Conservation (phyloP, 2,329 filamentous ascomycete genomes). For the Exophiala viscosa region DNA sequence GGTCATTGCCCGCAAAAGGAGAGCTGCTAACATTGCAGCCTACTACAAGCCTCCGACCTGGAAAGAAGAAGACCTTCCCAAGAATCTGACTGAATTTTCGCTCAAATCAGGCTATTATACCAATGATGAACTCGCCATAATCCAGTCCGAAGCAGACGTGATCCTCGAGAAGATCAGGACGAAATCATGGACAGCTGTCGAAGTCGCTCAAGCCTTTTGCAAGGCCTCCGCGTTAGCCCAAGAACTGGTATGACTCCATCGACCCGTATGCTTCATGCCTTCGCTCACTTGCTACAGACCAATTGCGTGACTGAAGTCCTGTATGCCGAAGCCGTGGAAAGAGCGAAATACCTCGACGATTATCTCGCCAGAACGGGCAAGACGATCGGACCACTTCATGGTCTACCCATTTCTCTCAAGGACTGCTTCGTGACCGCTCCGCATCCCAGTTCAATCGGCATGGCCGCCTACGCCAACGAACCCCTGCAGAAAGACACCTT, state of each 20-base stretch:
- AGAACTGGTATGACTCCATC: constrained; percentile 33
- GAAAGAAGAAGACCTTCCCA: constrained; percentile 24
- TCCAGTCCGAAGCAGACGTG: constrained; percentile 35
- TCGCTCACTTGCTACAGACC: constrained; percentile 39
- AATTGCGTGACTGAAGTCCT: constrained; percentile 60
- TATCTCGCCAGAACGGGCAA: constrained; percentile 45
- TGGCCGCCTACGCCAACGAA: constrained; percentile 36
- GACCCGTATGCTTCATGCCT: constrained; percentile 31
- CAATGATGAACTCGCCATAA: constrained; percentile 49
- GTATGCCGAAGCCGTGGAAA: constrained; percentile 51
- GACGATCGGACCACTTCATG: constrained; percentile 62
- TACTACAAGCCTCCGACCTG: constrained; percentile 24
- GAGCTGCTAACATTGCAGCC: constrained; percentile 26
- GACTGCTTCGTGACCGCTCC: constrained; percentile 27
- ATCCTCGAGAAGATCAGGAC: constrained; percentile 35
- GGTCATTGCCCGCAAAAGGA: constrained; percentile 34
- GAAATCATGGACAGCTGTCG: constrained; percentile 48
- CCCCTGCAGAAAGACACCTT: constrained; percentile 30
- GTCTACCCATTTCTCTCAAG: constrained; percentile 58
- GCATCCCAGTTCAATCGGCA: constrained; percentile 36
- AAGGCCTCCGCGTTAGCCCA: constrained; percentile 39
- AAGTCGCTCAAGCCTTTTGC: constrained; percentile 56
- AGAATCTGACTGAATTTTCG: constrained; percentile 27
- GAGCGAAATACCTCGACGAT: constrained; percentile 52
- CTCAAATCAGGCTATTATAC: constrained; percentile 58